A percentile compares a stretch with the other conserved stretches of the same genome.
Evolutionary conservation across 768 basidiomycete species (phyloP).

Genomic region (Dendrothele bispora): DNA sequence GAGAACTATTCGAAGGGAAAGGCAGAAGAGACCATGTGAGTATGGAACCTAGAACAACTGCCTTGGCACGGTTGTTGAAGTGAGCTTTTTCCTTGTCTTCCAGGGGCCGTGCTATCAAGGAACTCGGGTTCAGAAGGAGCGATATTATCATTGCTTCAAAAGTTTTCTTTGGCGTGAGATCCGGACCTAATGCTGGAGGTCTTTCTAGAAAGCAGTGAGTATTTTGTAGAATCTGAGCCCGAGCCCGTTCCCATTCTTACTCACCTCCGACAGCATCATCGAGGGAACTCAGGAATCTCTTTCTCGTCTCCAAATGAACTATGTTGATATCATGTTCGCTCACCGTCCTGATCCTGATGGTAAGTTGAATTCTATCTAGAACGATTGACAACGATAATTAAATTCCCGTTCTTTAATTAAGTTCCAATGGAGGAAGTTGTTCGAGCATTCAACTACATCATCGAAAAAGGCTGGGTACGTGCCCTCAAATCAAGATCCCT

Average conservation of each 20-base stretch:
- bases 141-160: slow-evolving; percentile 80
- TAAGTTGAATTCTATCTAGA: too few relatives aligned
- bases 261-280: slow-evolving; percentile 53
- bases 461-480: slow-evolving; percentile 65
- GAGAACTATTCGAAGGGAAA: slow-evolving; percentile 66
- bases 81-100: too few relatives aligned
- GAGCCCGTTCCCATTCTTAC: background rate
- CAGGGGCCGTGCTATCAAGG: slow-evolving; percentile 72
- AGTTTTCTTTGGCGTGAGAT: slow-evolving; percentile 68
- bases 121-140: slow-evolving; percentile 62
- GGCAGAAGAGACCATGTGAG: slow-evolving; percentile 73
- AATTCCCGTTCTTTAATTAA: slow-evolving; percentile 10
- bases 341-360: slow-evolving; percentile 63
- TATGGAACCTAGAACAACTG: too few relatives aligned
- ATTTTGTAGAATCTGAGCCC: background rate
- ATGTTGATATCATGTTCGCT: slow-evolving; percentile 72
- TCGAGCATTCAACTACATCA: slow-evolving; percentile 77
- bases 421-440: slow-evolving; percentile 78
- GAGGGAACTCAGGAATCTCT: slow-evolving; percentile 71
- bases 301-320: slow-evolving; percentile 68
- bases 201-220: slow-evolving; percentile 62
- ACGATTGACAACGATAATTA: background rate
- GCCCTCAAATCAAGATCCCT: background rate
- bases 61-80: too few relatives aligned
- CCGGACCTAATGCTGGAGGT: slow-evolving; percentile 57